Base-by-base conservation (phyloP, 768 basidiomycete genomes). In the Tricholoma flavovirens region DNA sequence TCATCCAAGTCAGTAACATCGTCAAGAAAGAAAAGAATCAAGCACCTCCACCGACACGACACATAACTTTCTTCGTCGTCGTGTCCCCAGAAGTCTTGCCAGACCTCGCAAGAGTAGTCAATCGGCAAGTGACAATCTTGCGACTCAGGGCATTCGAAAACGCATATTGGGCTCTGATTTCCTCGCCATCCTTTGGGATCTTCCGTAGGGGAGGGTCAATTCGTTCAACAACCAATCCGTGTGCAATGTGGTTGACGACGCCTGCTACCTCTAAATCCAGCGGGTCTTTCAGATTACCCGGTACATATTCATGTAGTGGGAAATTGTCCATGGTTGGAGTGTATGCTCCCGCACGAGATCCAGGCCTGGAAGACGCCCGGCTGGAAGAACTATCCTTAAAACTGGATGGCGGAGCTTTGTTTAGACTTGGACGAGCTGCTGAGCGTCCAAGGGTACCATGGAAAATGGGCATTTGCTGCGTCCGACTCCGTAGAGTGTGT, bases 21-120 rank as follows among this genome's bases (percentile, higher is more conserved):
- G n/a, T 11, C 38, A 45, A 15, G 35, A 15, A 36, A 12, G 11
- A 55, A 35, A 52, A 33, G 57, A 56, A 46, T 51, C 5, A 76
- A 83, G 65, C 60, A 86, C 90, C 90, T 70, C 89, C 90, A 46
- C 92, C 92, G 59, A 94, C 87, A 57, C 92, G 84, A 72, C 88
- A 91, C 87, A 95, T 88, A 29, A 94, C 92, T 71, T 92, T 94
- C 82, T 88, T 91, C 58, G 82, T 83, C 56, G 72, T 81, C 62
- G 77, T 75, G 60, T 73, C 78, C 48, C 72, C 74, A 55, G 76
- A 75, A 49, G 75, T 68, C 66, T 76, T 77, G 21, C 77, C 77
- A 10, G 80, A 72, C 49, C 92, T 81, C 53, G 83, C 82, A 66
- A 91, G 75, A 46, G 90, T 88, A 45, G 91, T 89, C 71, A 95